Conservation (phyloP, 768 basidiomycete species). For the Lentinula edodes region DNA sequence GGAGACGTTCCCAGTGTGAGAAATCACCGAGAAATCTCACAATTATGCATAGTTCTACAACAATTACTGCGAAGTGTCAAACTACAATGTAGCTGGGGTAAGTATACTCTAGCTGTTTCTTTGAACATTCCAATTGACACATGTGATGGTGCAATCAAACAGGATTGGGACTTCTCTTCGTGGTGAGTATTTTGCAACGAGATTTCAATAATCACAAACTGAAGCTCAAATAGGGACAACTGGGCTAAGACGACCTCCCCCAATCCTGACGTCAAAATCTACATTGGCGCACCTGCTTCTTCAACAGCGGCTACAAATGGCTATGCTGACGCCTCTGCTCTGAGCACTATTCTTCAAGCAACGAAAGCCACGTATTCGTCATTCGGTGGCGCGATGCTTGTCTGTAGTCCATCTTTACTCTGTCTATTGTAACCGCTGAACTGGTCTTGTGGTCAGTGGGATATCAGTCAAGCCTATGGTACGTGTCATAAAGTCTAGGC, state of each 20-base stretch:
- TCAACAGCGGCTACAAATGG: constrained; percentile 46
- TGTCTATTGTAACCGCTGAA: background rate
- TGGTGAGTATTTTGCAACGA: constrained; percentile 25
- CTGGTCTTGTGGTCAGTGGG: constrained; percentile 18
- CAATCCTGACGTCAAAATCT: constrained; percentile 49
- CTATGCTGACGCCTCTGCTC: constrained; percentile 39
- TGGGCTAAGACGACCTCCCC: constrained; percentile 53
- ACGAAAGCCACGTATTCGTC: constrained; percentile 43
- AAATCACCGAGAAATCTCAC: background rate
- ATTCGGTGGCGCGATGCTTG: constrained; percentile 45
- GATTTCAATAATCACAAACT: background rate
- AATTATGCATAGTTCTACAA: constrained; percentile 30
- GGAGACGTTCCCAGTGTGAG: background rate
- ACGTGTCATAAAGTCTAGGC: background rate
- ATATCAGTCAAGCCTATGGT: constrained; percentile 35
- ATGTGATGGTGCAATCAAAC: background rate
- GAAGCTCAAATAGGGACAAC: constrained; percentile 2
- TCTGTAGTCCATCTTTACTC: background rate
- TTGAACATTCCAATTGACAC: background rate
- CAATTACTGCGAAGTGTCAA: constrained; percentile 51
- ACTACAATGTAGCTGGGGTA: constrained; percentile 35
- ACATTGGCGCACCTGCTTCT: constrained; percentile 51
- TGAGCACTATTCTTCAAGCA: constrained; percentile 31
- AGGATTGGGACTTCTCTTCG: constrained; percentile 49
- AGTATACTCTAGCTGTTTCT: constrained; percentile 8